phyloP scores from a whole-genome alignment of 345 rosid genomes.

The Pseudoturritis turrita region DNA sequence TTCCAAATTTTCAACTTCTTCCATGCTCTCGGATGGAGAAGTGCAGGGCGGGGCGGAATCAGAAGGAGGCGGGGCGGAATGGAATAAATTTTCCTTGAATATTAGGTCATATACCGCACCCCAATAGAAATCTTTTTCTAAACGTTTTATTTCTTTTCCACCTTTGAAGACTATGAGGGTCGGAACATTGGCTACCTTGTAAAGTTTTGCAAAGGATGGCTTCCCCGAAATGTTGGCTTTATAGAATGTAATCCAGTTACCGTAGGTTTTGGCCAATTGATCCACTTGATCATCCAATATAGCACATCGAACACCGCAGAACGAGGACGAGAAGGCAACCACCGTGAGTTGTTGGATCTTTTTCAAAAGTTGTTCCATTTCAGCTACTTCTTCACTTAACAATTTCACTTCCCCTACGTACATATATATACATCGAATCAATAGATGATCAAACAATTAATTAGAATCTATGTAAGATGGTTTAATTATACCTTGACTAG shows the following conservation, averaged over 20 bases:
- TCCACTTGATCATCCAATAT: not conserved
- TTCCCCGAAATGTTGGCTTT: not conserved
- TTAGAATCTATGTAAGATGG: not conserved
- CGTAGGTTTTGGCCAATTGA: not conserved
- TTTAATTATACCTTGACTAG: conserved; percentile 6
- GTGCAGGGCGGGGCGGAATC: not conserved
- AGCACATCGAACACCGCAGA: not conserved
- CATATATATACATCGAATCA: not conserved
- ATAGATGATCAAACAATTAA: not conserved
- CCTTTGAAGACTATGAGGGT: not conserved
- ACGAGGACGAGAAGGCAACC: not conserved
- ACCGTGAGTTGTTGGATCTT: not conserved
- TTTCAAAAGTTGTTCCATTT: not conserved
- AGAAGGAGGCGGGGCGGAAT: not conserved
- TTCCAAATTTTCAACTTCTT: not conserved
- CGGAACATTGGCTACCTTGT: not conserved
- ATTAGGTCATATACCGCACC: not conserved
- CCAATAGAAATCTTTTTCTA: not conserved
- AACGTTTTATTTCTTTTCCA: not conserved
- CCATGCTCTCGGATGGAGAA: too few relatives aligned
- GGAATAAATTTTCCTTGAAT: not conserved
- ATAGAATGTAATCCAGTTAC: not conserved
- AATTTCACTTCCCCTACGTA: not conserved
- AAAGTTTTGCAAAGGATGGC: not conserved
- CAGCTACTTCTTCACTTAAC: not conserved